Base-by-base conservation (phyloP, 2,329 filamentous ascomycete species). In the Acephala macrosclerotiorum region DNA sequence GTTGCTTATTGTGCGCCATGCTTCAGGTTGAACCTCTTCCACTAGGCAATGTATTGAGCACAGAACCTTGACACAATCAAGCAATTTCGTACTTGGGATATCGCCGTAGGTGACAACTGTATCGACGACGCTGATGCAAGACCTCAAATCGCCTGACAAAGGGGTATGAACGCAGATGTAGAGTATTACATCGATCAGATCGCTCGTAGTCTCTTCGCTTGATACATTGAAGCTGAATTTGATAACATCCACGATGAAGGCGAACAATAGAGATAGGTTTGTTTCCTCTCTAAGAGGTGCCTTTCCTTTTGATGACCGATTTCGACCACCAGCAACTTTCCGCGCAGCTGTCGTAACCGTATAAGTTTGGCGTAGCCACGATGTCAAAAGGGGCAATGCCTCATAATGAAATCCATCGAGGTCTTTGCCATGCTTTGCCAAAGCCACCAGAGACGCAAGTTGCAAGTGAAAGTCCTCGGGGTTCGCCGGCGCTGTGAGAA, bases 151-250 rank as follows among this genome's bases (percentile, higher is more conserved):
- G 33, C 85, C 83, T 58, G 87, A 82, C 35, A 85, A 81, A 58
- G 84, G 88, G 0, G 91, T 93, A 70, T 84, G 87, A 76, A 88
- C 85, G 77, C 90, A 93, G 55, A 94, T 91, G 61, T 82, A 78
- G 55, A 93, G 81, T 9, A 92, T 79, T 14, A 83, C 83, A 64
- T 87, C 83, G 64, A 94, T 85, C 61, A 94, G 78, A 3, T 81
- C 80, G 60, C 83, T 83, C 22, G 91, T 82, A 55, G 89, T 86
- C 36, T 83, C 78, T 68, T 91, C 89, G 68, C 85, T 84, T 26
- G 90, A 87, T 36, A 88, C 84, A 70, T 89, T 90, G 76, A 89
- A 91, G 75, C 90, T 92, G 81, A 92, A 94, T 75, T 92, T 93
- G 79, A 92, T 87, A 61, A 92, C 83, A 68, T 91, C 87, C 64